Conservation (phyloP, 1,284 basidiomycete genomes). For the Inonotus obliquus region DNA sequence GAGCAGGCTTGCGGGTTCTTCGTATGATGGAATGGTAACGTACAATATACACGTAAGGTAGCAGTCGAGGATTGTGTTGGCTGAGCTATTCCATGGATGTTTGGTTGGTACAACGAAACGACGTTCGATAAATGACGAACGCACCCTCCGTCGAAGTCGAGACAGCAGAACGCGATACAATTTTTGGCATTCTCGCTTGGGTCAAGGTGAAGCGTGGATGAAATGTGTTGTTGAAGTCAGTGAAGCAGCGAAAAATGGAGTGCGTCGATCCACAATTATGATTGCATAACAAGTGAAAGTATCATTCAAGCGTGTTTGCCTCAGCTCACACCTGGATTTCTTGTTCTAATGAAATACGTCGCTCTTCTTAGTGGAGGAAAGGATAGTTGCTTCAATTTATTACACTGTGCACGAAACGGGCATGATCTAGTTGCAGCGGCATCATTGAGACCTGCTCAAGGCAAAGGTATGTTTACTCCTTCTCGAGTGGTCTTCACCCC, state of each 20-base stretch:
- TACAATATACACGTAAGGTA: conserved; percentile 75
- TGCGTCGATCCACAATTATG: too few relatives aligned
- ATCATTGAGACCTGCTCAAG: conserved; percentile 77
- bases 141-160: conserved; percentile 77
- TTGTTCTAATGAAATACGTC: conserved; percentile 81
- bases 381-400: conserved; percentile 94
- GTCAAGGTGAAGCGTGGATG: background rate
- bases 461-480: conserved; percentile 61
- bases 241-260: too few relatives aligned
- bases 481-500: conserved; percentile 19
- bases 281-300: too few relatives aligned
- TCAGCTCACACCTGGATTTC: too few relatives aligned
- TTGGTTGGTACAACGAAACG: background rate
- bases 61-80: conserved; percentile 75
- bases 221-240: background rate
- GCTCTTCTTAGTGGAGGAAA: conserved; percentile 96
- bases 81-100: conserved; percentile 43
- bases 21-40: conserved; percentile 25
- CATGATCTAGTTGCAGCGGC: conserved; percentile 90
- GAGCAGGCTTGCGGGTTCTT: background rate
- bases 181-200: conserved; percentile 61
- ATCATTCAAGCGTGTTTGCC: too few relatives aligned
- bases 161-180: conserved; percentile 74
- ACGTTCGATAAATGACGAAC: conserved; percentile 20
- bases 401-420: conserved; percentile 84